Conservation (phyloP, 2,329 filamentous ascomycete species). For the Graphilbum sp. region DNA sequence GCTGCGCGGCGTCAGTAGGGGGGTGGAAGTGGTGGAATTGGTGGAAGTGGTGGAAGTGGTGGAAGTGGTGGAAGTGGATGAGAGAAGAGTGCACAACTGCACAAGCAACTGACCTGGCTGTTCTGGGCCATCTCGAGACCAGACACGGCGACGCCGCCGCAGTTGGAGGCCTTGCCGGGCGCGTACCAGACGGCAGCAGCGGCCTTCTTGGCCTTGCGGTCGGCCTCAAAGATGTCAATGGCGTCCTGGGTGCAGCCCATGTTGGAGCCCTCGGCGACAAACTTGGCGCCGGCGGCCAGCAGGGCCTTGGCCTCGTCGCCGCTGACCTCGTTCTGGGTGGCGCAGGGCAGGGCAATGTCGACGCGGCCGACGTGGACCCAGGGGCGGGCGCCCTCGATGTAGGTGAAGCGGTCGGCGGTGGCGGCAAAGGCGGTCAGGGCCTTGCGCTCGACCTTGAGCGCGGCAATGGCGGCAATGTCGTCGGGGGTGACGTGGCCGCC, state of each 20-base stretch:
- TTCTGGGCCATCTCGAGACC: conserved; percentile 99
- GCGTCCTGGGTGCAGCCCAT: conserved; percentile 97
- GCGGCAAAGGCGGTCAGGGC: conserved; percentile 56
- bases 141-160: conserved; percentile 90
- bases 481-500: conserved; percentile 55
- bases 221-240: conserved; percentile 79
- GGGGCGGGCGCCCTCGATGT: conserved; percentile 72
- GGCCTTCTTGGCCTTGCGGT: conserved; percentile 51
- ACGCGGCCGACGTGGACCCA: conserved; percentile 84
- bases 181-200: conserved; percentile 72
- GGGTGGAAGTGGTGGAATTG: no score
- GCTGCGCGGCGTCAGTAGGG: conserved; percentile 22
- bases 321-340: conserved; percentile 95
- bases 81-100: no score
- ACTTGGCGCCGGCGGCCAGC: conserved; percentile 58
- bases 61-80: no score
- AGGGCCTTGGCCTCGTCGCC: conserved; percentile 77
- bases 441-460: conserved; percentile 76
- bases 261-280: conserved; percentile 93
- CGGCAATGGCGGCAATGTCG: conserved; percentile 63
- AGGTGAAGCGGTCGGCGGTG: conserved; percentile 59
- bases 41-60: no score
- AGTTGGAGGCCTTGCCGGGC: conserved; percentile 93
- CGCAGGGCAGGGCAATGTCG: conserved; percentile 81
- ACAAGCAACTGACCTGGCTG: conserved; percentile 30